phyloP scores from a whole-genome alignment of 225 moss, liverwort and hornwort species.

The Anthoceros angustus region DNA sequence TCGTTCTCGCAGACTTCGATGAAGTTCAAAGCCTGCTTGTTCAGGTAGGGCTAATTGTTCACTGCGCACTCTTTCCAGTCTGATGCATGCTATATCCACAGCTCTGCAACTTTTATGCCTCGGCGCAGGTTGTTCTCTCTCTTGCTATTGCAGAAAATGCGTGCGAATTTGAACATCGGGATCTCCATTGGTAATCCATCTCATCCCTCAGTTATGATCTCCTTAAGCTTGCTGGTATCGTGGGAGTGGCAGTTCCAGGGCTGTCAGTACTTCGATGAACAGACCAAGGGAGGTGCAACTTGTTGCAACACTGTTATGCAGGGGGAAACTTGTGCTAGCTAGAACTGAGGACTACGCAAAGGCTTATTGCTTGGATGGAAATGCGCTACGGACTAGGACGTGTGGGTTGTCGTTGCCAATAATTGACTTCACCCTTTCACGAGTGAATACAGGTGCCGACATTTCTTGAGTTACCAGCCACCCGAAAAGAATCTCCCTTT shows the following conservation, averaged over 20 bases:
- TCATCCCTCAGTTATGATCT: background rate
- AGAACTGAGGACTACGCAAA: conserved; percentile 30
- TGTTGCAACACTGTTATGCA: conserved; percentile 8
- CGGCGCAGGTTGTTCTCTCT: conserved; percentile 60
- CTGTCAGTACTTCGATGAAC: background rate
- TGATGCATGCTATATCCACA: background rate
- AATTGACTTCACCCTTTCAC: conserved; percentile 95
- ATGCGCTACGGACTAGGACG: conserved; percentile 40
- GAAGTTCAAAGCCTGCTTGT: conserved; percentile 76
- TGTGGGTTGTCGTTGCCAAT: conserved; percentile 68
- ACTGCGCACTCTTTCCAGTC: background rate
- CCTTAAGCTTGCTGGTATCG: background rate
- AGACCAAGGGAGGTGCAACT: background rate
- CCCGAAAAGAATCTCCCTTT: no score
- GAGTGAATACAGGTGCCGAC: conserved; percentile 62
- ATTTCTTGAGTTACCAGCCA: no score
- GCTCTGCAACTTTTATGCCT: background rate
- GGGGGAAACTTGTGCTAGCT: conserved; percentile 78
- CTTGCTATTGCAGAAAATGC: conserved; percentile 74
- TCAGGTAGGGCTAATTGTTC: conserved; percentile 35
- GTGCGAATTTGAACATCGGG: conserved; percentile 95
- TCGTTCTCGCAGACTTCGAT: conserved; percentile 44
- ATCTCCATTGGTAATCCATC: conserved; percentile 67
- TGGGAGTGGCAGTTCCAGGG: background rate
- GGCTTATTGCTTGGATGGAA: conserved; percentile 41